Base-by-base conservation (phyloP, 805 yeast genomes). In the Starmerella powellii region DNA sequence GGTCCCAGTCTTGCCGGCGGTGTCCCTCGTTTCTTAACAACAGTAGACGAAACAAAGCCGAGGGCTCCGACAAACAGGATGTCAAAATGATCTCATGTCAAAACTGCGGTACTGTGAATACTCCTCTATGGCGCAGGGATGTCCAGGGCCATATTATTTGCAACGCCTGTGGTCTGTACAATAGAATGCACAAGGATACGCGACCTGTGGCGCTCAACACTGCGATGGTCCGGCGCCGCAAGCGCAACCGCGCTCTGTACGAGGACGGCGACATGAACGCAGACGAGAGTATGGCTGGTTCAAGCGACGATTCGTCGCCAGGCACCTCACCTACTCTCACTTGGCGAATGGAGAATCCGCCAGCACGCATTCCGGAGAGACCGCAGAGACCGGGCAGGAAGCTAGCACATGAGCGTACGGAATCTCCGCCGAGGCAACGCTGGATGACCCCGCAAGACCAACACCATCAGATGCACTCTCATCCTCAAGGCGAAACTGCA, bases 101-200 rank as follows among this genome's bases (percentile, higher is more conserved):
- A 50, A 84, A 83, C 63, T 83, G 94, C 62, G 78, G 77, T 2
- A 80, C 91, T 11, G 83, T 91, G 1, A 80, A 80, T 43, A 83
- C 94, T 0, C 94, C 94, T 0, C 63, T 83, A 11, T 83, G 94
- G 94, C 69, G 94, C 56, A 66, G 94, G 47, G 87, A 82, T 57
- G 86, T 76, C 49, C 68, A 68, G 5, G 94, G 94, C 3, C 78
- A 82, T 53, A 80, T 86, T 20, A 82, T 84, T 19, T 83, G 94
- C 65, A 83, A 83, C 55, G 94, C 94, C 0, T 83, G 94, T 63
- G 94, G 70, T 12, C 62, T 84, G 24, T 84, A 83, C 59, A 78
- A 74, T 59, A 66, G 76, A 44, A 67, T 84, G 33, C 93, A 82
- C 55, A 87, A 88, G 1, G 66, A 66, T 31, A 86, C 80, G 53